Evolutionary conservation across 768 basidiomycete genomes (phyloP), one percentile per base, ranked within the genome.

Genomic region (Russula sp.): DNA sequence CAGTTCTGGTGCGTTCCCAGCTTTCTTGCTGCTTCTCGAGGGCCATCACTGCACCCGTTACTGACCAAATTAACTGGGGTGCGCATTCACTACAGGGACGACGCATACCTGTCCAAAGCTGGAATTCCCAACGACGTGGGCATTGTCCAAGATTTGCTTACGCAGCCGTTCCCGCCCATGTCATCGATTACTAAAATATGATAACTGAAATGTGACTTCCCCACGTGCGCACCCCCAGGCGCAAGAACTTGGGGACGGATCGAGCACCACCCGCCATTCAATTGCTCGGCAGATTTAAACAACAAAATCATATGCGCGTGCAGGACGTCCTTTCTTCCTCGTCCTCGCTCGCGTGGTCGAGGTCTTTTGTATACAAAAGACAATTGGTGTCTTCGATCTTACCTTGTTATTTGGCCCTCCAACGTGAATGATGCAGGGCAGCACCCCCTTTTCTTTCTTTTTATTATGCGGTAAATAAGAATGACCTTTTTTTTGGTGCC

Each of bases 1-100:
- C 58, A 82, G 75, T 84, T 83, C 70, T 83, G 82, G 82, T 82
- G 57, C 59, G 78, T 70, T 14, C 8, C 1, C 9, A 16, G 36
- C n/a, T 49, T 32, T 16, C 34, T 46, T 39, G 22, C 20, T 22
- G 11, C 10, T 46, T 46, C 5, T 46, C 20, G 9, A 9, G 22
- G 20, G 11, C 20, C 20, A 32, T 9, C 59, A 16, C 36, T 48
- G 65, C 29, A 14, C 2, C 32, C 1, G 18, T 54, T 7, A 32
- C 53, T 22, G 56, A 48, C 47, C 38, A 20, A 38, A 45, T 18
- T 29, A 38, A 52, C 22, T 38, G 29, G 25, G 25, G 25, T 58
- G 65, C 11, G 61, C 7, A n/a, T 7, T 20, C 3, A 38, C n/a
- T 36, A 16, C 66, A 81, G 81, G 83, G 83, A 83, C 64, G 79